Conservation (phyloP, 192 early-diverging fungal genomes). For the Linnemannia zychae region DNA sequence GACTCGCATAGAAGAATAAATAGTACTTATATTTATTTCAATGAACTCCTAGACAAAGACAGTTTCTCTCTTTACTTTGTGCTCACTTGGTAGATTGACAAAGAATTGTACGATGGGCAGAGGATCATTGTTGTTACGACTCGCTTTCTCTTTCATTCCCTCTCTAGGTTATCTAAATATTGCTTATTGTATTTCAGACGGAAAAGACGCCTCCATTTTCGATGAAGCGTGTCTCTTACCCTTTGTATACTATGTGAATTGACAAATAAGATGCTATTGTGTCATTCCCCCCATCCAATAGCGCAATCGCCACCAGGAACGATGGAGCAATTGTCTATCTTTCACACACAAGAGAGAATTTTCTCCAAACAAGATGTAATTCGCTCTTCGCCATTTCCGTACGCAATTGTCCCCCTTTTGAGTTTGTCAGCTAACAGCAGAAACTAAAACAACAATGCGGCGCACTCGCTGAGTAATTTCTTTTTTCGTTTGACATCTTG, state of each 20-base stretch:
- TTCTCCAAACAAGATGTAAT: neutral
- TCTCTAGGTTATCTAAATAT: neutral
- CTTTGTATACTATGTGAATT: neutral
- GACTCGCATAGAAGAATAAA: too few relatives aligned
- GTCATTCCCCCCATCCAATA: neutral
- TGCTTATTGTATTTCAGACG: neutral
- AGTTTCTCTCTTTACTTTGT: too few relatives aligned
- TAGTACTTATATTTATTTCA: too few relatives aligned
- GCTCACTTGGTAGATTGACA: neutral
- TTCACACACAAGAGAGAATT: too few relatives aligned
- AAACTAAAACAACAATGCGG: neutral
- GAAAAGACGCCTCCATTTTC: neutral
- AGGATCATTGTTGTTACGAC: neutral
- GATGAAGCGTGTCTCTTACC: neutral
- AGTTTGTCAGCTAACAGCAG: neutral
- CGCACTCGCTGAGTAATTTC: neutral
- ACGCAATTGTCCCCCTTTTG: neutral
- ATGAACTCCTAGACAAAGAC: too few relatives aligned
- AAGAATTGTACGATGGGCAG: neutral
- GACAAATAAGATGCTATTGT: neutral
- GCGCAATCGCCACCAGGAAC: neutral
- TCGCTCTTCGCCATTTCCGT: neutral
- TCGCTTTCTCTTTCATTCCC: too few relatives aligned
- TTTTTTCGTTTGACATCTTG: neutral
- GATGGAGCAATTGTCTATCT: too few relatives aligned